Conservation (phyloP, 176 grass and related monocot species). For the Rhynchospora tenuis region DNA sequence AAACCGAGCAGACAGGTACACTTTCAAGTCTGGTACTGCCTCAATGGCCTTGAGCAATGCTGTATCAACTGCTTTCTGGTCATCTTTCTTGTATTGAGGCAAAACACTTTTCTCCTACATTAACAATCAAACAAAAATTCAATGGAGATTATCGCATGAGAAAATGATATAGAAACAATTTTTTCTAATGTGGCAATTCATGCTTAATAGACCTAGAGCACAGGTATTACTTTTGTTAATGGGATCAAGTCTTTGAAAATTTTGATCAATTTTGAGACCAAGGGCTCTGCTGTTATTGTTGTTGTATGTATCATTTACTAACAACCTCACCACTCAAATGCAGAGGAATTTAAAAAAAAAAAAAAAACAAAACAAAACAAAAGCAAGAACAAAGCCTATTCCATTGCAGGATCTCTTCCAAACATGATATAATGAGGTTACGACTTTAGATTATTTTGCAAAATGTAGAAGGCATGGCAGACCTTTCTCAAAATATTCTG, state of each 20-base stretch:
- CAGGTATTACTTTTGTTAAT: not conserved
- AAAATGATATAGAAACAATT: not conserved
- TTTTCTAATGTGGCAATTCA: not conserved
- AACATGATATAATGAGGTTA: too few species aligned
- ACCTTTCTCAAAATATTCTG: not conserved
- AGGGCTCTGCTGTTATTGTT: too few species aligned
- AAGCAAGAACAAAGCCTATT: not conserved
- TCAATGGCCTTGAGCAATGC: conserved; percentile 67
- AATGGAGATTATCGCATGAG: conserved; percentile 38
- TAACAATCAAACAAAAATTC: conserved; percentile 43
- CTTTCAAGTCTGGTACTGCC: conserved; percentile 64
- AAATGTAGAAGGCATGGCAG: not conserved
- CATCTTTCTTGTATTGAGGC: conserved; percentile 73
- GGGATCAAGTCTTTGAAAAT: not conserved
- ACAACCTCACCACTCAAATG: not conserved
- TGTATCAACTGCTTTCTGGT: conserved; percentile 63
- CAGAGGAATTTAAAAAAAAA: not conserved
- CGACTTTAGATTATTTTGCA: not conserved
- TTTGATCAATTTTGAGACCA: not conserved
- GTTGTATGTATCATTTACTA: not conserved
- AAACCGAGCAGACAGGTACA: conserved; percentile 61
- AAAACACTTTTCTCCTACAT: conserved; percentile 31
- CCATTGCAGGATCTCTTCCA: too few species aligned
- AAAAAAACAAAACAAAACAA: not conserved
- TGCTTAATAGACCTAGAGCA: not conserved